A percentile compares a stretch with the other conserved stretches of the same genome.
Conservation (phyloP, 306 rosid genomes). For the Sicyos baderoa region DNA sequence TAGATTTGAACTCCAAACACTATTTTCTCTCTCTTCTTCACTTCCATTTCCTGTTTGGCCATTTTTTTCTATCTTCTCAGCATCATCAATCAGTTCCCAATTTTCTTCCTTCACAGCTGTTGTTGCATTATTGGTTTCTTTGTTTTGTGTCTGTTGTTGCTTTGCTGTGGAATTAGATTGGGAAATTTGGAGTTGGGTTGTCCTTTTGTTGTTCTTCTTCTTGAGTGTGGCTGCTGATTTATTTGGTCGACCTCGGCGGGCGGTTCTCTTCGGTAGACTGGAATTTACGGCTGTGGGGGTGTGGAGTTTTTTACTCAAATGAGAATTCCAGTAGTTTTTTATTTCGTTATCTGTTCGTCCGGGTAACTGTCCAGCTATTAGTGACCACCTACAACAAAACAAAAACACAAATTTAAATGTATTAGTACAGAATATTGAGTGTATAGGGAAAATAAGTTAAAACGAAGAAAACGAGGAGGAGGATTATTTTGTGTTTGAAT, state of each 20-base stretch:
- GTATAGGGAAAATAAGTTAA: too few species aligned
- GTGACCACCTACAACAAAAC: conserved; percentile 60
- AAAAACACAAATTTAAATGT: neutral
- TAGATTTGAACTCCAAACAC: conserved; percentile 32
- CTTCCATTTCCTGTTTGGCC: conserved; percentile 2
- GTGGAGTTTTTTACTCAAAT: conserved; percentile 57
- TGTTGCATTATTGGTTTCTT: neutral
- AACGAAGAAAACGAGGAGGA: too few species aligned
- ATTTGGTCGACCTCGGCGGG: conserved; percentile 19
- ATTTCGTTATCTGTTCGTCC: conserved; percentile 83
- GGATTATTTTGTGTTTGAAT: too few species aligned
- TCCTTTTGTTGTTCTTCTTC: neutral
- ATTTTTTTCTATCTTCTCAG: neutral
- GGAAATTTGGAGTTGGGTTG: neutral
- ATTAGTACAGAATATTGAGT: neutral
- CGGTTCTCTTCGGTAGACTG: conserved; percentile 22
- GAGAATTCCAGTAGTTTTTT: conserved; percentile 88
- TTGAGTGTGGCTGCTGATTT: neutral
- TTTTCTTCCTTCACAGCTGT: neutral
- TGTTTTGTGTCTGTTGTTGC: neutral
- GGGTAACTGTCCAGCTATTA: conserved; percentile 64
- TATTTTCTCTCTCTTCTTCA: conserved; percentile 19
- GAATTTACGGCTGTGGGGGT: conserved; percentile 28
- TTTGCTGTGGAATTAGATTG: neutral
- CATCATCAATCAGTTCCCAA: conserved; percentile 24